A percentile compares a stretch with the other conserved stretches of the same genome.
phyloP scores from a whole-genome alignment of 2,329 filamentous ascomycete species.

The Albifimbria verrucaria region DNA sequence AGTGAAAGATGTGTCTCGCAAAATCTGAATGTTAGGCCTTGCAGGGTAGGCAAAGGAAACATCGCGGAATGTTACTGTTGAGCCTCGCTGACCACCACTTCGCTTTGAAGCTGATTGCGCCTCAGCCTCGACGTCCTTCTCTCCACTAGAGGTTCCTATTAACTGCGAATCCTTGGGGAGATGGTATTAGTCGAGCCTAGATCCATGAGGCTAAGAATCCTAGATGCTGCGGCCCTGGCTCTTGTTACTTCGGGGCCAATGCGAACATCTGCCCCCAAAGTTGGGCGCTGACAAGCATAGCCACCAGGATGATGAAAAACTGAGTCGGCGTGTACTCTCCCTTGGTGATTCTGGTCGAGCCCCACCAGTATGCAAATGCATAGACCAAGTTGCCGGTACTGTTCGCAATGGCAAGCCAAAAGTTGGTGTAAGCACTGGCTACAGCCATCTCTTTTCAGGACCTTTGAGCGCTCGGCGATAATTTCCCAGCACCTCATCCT shows the following conservation, averaged over 20 bases:
- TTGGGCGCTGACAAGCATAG: constrained; percentile 70
- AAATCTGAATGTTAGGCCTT: constrained; percentile 53
- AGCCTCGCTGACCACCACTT: constrained; percentile 27
- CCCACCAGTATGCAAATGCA: constrained; percentile 79
- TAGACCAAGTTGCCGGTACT: constrained; percentile 66
- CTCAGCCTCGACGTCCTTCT: constrained; percentile 35
- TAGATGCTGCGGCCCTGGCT: constrained; percentile 57
- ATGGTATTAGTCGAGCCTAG: constrained; percentile 31
- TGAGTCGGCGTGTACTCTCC: constrained; percentile 62
- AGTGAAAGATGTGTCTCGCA: constrained; percentile 53
- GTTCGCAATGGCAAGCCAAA: constrained; percentile 60
- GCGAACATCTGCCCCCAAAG: constrained; percentile 73
- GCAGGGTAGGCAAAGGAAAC: constrained; percentile 66
- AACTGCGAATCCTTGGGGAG: constrained; percentile 1
- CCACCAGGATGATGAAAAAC: constrained; percentile 73
- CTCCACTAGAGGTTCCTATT: background rate
- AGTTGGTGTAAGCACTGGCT: constrained; percentile 49
- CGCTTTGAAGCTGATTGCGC: constrained; percentile 20
- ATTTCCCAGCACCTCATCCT: constrained; percentile 47
- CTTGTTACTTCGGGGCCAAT: constrained; percentile 72
- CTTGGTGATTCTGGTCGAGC: constrained; percentile 64
- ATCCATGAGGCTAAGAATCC: constrained; percentile 51
- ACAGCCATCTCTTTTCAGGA: constrained; percentile 52
- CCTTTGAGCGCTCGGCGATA: constrained; percentile 49
- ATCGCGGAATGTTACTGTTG: constrained; percentile 52